Percentiles rank a stretch among this genome's conserved stretches.
Conservation (phyloP, 352 stramenopile species). For the Globisporangium yorkense region DNA sequence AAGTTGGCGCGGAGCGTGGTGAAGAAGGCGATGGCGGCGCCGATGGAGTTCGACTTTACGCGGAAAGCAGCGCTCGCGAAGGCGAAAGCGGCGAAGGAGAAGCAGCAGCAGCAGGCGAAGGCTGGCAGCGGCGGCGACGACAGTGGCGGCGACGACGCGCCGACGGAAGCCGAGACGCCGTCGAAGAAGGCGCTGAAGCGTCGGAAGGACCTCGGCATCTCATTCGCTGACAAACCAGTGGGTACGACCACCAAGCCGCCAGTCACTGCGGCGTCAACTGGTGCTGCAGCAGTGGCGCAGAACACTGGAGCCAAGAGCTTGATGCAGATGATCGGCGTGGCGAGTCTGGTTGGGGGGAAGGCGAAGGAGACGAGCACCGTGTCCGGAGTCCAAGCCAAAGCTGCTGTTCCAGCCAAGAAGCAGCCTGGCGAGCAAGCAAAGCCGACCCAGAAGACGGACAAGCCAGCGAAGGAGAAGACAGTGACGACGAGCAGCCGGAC, state of each 20-base stretch:
- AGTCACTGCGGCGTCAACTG: neutral
- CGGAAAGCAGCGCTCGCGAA: conserved; percentile 33
- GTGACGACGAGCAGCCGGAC: neutral
- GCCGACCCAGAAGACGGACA: conserved; percentile 3
- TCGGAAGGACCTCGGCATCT: conserved; percentile 16
- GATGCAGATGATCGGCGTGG: conserved; percentile 14
- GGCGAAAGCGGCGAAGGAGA: conserved; percentile 16
- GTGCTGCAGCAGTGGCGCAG: neutral
- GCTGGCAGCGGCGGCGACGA: conserved; percentile 1
- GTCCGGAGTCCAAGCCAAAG: neutral
- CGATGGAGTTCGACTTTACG: conserved; percentile 50
- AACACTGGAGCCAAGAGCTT: conserved; percentile 9
- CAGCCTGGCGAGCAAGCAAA: neutral
- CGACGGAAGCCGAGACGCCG: conserved; percentile 3
- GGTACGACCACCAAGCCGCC: neutral
- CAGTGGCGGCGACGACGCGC: neutral
- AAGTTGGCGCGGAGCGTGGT: conserved; percentile 21
- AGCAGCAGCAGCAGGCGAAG: conserved; percentile 21
- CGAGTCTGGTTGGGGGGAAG: conserved; percentile 1
- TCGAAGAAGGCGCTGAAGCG: conserved; percentile 17
- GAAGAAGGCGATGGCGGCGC: conserved; percentile 17
- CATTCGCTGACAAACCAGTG: neutral
- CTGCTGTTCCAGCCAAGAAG: neutral
- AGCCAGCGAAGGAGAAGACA: neutral
- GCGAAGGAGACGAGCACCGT: neutral